phyloP scores from a whole-genome alignment of 306 rosid species.

The Geum urbanum region DNA sequence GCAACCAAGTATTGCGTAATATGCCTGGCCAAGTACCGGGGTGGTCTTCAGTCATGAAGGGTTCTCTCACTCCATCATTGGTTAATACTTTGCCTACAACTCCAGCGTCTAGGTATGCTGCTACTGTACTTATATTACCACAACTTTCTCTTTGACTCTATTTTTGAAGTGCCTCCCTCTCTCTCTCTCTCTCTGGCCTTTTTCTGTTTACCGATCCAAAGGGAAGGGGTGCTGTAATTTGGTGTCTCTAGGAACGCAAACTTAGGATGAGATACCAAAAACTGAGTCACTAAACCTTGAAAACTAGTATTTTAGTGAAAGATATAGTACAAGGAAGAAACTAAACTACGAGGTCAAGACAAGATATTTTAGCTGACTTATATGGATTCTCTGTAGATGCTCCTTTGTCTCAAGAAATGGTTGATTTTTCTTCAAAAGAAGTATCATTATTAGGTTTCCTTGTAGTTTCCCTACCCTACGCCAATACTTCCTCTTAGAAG shows the following conservation, averaged over 20 bases:
- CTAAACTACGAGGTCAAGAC: neutral
- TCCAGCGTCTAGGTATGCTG: slow-evolving; percentile 90
- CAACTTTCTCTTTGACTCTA: neutral
- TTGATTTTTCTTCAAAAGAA: neutral
- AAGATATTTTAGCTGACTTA: neutral
- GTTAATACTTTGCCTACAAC: slow-evolving; percentile 62
- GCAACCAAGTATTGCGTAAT: slow-evolving; percentile 58
- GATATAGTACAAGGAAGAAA: neutral
- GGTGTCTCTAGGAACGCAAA: neutral
- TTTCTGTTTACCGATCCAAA: too few species aligned
- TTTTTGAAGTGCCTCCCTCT: neutral
- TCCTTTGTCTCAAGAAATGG: neutral
- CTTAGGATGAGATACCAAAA: neutral
- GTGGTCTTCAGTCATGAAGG: slow-evolving; percentile 86
- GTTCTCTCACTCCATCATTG: slow-evolving; percentile 65
- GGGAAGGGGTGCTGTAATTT: neutral
- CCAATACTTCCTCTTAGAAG: neutral
- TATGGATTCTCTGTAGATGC: neutral
- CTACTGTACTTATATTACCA: neutral
- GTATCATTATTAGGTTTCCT: too few species aligned
- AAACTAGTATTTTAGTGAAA: neutral
- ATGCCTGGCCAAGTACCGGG: slow-evolving; percentile 50
- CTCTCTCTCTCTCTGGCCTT: neutral
- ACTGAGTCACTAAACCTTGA: neutral
- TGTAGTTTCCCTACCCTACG: neutral